phyloP scores from a whole-genome alignment of 2,329 filamentous ascomycete species.

The Ceratocystis ficicola region DNA sequence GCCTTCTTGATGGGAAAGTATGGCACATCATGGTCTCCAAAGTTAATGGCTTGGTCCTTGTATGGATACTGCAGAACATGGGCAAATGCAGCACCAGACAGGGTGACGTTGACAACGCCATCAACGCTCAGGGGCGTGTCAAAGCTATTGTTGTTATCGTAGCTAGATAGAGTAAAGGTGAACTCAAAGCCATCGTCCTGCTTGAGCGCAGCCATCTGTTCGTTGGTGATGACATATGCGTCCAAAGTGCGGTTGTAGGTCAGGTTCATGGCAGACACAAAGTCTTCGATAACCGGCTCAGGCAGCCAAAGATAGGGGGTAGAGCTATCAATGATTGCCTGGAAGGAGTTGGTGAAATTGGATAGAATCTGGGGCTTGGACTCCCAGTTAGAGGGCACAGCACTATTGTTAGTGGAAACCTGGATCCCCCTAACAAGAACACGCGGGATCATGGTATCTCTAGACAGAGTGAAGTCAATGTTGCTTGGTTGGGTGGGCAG shows the following conservation, averaged over 20 bases:
- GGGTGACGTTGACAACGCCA: conserved; percentile 45
- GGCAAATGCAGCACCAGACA: conserved; percentile 41
- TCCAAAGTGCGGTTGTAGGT: conserved; percentile 51
- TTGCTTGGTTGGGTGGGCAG: conserved; percentile 44
- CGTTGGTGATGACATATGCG: conserved; percentile 51
- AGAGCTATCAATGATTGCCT: conserved; percentile 49
- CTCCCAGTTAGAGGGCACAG: conserved; percentile 32
- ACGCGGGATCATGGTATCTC: conserved; percentile 44
- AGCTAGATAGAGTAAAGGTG: conserved; percentile 44
- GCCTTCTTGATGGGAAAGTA: conserved; percentile 57
- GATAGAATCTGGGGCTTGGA: conserved; percentile 32
- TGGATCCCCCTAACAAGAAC: conserved; percentile 49
- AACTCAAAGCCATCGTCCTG: conserved; percentile 39
- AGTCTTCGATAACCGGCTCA: conserved; percentile 46
- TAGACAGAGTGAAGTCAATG: conserved; percentile 45
- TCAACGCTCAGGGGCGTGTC: conserved; percentile 37
- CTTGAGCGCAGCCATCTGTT: conserved; percentile 40
- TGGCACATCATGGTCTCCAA: conserved; percentile 36
- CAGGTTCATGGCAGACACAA: conserved; percentile 52
- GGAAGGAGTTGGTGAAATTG: conserved; percentile 37
- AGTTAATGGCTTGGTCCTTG: conserved; percentile 33
- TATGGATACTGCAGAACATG: conserved; percentile 41
- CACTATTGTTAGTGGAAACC: conserved; percentile 30
- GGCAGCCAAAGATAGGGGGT: conserved; percentile 55
- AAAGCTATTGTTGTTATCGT: conserved; percentile 42